Evolutionary conservation across 2,329 filamentous ascomycete species (phyloP), one percentile per base, ranked within the genome.

Genomic region (Phialemonium atrogriseum): DNA sequence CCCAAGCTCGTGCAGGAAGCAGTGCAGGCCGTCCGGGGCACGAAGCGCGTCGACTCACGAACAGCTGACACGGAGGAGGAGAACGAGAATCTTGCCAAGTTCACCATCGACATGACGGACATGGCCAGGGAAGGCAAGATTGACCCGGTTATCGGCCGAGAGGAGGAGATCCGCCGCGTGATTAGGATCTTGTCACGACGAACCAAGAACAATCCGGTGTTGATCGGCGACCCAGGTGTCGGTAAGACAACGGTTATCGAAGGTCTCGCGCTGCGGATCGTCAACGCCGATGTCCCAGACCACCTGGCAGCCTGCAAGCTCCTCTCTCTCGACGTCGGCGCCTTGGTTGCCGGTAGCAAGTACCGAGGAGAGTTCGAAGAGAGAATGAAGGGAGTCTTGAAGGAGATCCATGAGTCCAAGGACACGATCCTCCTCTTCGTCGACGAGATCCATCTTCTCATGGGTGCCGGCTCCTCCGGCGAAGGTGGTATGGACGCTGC

Each of bases 401-500:
- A 96, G 59, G 91, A 98, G 63, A 94, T 98, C 37, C 75, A 88
- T 46, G 80, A 94, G 35, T 86, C 87, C 31, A 93, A 91, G 55
- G 89, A 96, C 36, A 94, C 88, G 68, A 95, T 98, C 52, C 82
- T 98, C 32, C 78, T 98, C 41, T 98, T 98, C 48, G 91, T 98
- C 45, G 91, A 98, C 59, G 91, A 98, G 59, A 98, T 98, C 44
- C 91, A 98, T 64, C 72, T 98, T 41, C 78, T 98, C 40, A 98
- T 98, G 91, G 91, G 91, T 37, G 91, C 91, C 43, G 91, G 91
- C 38, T 80, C 87, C 22, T 89, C 84, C 33, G 91, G 91, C 35
- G 89, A 96, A 56, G 91, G 91, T 43, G 91, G 91, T 47, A 98
- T 98, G 91, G 91, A 98, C 54, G 91, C 91, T 30, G 91, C 91